Base-by-base conservation (phyloP, 805 yeast species). In the Ogataea pini region DNA sequence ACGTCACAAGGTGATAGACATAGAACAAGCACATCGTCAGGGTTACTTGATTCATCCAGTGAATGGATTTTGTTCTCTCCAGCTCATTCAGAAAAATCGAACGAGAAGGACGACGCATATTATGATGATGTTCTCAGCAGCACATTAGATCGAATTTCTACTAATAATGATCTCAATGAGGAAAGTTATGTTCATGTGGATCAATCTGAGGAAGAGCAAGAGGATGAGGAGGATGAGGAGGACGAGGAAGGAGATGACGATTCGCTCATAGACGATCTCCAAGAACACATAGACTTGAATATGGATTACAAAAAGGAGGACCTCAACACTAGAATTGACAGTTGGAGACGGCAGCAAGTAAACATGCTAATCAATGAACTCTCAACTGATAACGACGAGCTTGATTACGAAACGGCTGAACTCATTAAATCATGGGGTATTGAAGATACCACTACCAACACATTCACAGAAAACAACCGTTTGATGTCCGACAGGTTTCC, bases 1-100 rank as follows among this genome's bases (percentile, higher is more conserved):
- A 34, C 37, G 24, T 6, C 28, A 9, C 18, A 18, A 32, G 28
- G 12, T 7, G 22, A 13, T 20, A 24, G 17, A 7, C 18, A 42
- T 8, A 48, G 49, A 16, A 43, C 28, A 3, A 48, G 51, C 44
- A 28, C 41, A 10, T 51, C 55, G 2, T 50, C 57, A 13, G 54
- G 55, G 13, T 14, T 39, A 13, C 42, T 61, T 9, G 60, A 55
- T 27, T 57, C 64, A 10, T 48, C 54, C 12, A 55, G 61, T 20
- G 68, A 65, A 37, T 65, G 70, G 70, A 47, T 65, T 14, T 47
- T 65, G 13, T 65, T 65, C 41, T 61, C 68, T 7, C 67, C 69
- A 4, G 53, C 42, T 5, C 52, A 46, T 25, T 52, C 56, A 8
- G 49, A 48, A 38, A 37, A 47, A n/a, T 44, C 42, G 37, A 48